Conservation (phyloP, 208 protist genomes). For the Leishmania braziliensis region DNA sequence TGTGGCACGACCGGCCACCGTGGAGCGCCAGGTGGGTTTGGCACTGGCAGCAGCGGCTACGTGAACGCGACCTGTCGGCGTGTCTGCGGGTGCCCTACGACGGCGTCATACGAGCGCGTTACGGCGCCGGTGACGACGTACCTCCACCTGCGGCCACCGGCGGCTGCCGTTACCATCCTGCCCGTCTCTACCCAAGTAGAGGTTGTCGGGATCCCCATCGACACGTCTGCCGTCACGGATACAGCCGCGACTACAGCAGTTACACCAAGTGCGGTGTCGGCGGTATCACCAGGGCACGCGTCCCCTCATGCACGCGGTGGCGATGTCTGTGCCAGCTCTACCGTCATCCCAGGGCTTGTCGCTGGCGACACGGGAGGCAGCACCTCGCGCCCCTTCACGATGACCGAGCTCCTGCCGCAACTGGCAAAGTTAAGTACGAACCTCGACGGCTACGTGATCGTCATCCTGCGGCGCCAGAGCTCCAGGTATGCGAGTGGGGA, state of each 20-base stretch:
- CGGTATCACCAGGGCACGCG: neutral
- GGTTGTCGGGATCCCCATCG: conserved; percentile 26
- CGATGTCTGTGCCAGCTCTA: neutral
- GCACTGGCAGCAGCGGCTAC: neutral
- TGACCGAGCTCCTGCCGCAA: conserved; percentile 25
- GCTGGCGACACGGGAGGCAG: neutral
- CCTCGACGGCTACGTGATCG: conserved; percentile 34
- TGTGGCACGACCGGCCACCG: neutral
- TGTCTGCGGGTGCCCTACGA: conserved; percentile 1
- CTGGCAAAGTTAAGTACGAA: conserved; percentile 32
- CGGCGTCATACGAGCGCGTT: conserved; percentile 11
- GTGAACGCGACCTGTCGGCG: neutral
- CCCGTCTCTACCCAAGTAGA: conserved; percentile 31
- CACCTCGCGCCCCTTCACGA: conserved; percentile 7
- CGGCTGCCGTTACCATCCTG: conserved; percentile 2
- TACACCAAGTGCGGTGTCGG: neutral
- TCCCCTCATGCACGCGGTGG: neutral
- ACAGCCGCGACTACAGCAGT: neutral
- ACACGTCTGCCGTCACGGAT: neutral
- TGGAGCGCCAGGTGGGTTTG: neutral
- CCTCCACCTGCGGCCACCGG: conserved; percentile 20
- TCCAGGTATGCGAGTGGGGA: neutral
- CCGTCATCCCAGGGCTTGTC: neutral
- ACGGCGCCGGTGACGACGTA: conserved; percentile 22
- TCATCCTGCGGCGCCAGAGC: conserved; percentile 24